Conservation (phyloP, 192 early-diverging fungal species). For the Podila verticillata region DNA sequence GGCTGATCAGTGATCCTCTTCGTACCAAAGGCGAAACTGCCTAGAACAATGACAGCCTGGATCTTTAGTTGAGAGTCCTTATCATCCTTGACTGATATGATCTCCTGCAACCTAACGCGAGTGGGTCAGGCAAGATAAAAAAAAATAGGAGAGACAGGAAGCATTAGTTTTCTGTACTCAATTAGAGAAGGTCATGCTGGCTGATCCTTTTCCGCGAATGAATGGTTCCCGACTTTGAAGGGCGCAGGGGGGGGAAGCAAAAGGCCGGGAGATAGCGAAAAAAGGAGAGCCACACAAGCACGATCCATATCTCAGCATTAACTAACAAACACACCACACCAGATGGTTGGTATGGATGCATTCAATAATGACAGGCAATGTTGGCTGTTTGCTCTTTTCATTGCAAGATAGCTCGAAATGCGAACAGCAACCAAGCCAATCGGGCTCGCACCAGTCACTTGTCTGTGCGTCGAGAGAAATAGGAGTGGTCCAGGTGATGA, state of each 20-base stretch:
- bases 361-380: too few species aligned
- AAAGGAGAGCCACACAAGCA: constrained; percentile 1
- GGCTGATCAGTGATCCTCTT: not conserved
- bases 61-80: constrained; percentile 59
- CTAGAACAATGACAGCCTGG: constrained; percentile 73
- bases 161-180: not conserved
- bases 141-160: not conserved
- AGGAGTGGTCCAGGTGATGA: too few species aligned
- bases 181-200: not conserved
- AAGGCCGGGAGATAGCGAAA: not conserved
- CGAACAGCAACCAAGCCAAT: too few species aligned
- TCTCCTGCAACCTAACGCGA: constrained; percentile 63
- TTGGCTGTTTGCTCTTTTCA: too few species aligned
- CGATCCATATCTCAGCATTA: constrained; percentile 2
- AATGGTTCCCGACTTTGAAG: not conserved
- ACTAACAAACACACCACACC: not conserved
- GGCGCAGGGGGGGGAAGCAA: not conserved
- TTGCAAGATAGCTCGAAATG: too few species aligned
- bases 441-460: too few species aligned
- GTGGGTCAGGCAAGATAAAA: not conserved
- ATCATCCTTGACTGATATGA: constrained; percentile 52
- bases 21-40: constrained; percentile 75
- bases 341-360: not conserved
- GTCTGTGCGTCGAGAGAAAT: too few species aligned
- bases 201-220: constrained; percentile 5